A percentile compares a stretch with the other conserved stretches of the same genome.
phyloP scores from a whole-genome alignment of 108 stramenopile species.

The Chaetoceros muelleri region DNA sequence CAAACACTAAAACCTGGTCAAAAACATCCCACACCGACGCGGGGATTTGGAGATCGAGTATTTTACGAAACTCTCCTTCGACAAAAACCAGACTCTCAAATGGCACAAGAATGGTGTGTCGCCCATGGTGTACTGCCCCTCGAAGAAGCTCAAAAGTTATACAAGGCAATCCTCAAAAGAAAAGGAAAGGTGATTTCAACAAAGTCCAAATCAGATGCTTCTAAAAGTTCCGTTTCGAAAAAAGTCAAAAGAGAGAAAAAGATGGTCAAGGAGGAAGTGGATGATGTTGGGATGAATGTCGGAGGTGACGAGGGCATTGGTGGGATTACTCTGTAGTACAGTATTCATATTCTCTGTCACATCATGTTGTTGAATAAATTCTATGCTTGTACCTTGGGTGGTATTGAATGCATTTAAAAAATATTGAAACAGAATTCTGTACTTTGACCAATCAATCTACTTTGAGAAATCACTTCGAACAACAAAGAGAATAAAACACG shows the following conservation, averaged over 20 bases:
- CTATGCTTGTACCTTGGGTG: no score
- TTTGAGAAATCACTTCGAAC: no score
- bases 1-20: constrained; percentile 62
- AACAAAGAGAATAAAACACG: no score
- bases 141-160: constrained; percentile 49
- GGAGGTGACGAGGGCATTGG: constrained; percentile 57
- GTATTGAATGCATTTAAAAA: no score
- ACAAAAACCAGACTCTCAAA: constrained; percentile 63
- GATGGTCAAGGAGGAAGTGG: constrained; percentile 47
- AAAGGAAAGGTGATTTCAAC: constrained; percentile 24
- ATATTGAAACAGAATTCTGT: no score
- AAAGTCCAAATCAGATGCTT: constrained; percentile 1
- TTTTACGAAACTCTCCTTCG: constrained; percentile 71
- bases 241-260: constrained; percentile 44
- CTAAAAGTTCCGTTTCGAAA: constrained; percentile 1
- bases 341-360: no score
- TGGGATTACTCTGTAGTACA: constrained; percentile 39
- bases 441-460: no score
- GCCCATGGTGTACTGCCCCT: constrained; percentile 58
- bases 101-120: constrained; percentile 91
- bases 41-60: constrained; percentile 31
- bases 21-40: constrained; percentile 77
- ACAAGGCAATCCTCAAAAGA: constrained; percentile 39
- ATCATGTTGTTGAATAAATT: no score
- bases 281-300: constrained; percentile 50